These are phyloP conservation scores for Triticum aestivum DNA, from an alignment of 176 grass and related monocot genomes.

Conservation along the genomic window DNA sequence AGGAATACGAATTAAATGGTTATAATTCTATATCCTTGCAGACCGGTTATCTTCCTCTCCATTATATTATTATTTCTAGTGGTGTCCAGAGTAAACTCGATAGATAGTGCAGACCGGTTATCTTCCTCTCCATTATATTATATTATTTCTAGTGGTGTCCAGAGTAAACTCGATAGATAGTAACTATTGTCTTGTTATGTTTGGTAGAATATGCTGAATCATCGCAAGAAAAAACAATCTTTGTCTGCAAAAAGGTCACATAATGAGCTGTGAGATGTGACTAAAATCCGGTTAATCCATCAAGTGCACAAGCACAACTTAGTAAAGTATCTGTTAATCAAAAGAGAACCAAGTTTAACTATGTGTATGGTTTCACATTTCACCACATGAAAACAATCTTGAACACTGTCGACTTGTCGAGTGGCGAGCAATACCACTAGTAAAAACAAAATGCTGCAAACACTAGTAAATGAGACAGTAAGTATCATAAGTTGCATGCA, in stretches of 20 bases:
- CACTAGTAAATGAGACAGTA: not conserved
- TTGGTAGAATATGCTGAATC: not conserved
- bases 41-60: too few species aligned
- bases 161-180: constrained; percentile 13
- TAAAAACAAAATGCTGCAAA: not conserved
- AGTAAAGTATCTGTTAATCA: not conserved
- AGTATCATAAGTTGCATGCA: not conserved
- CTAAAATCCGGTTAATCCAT: not conserved
- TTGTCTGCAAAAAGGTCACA: not conserved
- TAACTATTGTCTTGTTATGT: not conserved
- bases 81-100: not conserved
- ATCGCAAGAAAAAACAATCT: not conserved
- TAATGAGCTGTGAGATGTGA: not conserved
- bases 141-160: not conserved
- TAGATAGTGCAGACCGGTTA: too few species aligned
- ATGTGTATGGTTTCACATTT: not conserved
- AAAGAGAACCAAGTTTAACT: not conserved
- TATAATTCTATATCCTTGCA: not conserved
- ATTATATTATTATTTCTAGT: not conserved
- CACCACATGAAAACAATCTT: constrained; percentile 7
- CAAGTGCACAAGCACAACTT: not conserved
- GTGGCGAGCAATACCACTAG: not conserved
- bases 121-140: not conserved
- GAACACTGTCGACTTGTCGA: not conserved
- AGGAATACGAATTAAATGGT: not conserved